These are phyloP conservation scores for Aspergillus ellipticus DNA, from an alignment of 495 filamentous ascomycete species.

Conservation along the genomic window DNA sequence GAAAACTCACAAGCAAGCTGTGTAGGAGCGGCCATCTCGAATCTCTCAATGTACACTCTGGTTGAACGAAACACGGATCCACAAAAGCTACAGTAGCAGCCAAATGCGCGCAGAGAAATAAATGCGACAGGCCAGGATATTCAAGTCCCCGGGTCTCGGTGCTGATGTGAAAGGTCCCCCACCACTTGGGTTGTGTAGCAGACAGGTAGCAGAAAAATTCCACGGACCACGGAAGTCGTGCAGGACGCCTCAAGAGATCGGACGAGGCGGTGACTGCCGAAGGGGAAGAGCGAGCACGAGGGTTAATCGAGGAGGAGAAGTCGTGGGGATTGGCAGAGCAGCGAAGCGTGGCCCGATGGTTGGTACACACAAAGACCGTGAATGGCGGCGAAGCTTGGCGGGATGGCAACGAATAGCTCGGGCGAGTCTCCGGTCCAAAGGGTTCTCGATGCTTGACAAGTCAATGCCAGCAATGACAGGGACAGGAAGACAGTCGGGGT, in stretches of 20 bases:
- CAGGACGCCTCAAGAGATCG: background rate
- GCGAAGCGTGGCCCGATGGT: conserved; percentile 19
- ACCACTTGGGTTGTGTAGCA: background rate
- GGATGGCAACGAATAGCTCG: conserved; percentile 8
- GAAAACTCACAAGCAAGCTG: conserved; percentile 76
- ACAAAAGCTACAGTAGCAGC: conserved; percentile 6
- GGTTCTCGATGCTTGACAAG: conserved; percentile 45
- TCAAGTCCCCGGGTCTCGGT: conserved; percentile 6
- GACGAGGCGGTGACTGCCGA: background rate
- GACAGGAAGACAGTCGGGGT: conserved; percentile 32
- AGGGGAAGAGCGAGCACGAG: too few relatives aligned
- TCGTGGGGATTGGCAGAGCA: conserved; percentile 11
- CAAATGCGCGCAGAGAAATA: conserved; percentile 6
- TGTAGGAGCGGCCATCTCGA: conserved; percentile 74
- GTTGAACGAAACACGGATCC: conserved; percentile 2
- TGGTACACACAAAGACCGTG: conserved; percentile 23
- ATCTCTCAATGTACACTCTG: conserved; percentile 9
- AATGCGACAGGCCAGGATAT: conserved; percentile 3
- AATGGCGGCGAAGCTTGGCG: conserved; percentile 10
- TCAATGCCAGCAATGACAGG: conserved; percentile 49
- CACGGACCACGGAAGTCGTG: conserved; percentile 2
- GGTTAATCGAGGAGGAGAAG: background rate
- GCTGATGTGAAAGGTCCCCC: conserved; percentile 8
- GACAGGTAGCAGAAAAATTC: background rate
- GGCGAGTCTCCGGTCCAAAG: conserved; percentile 24